These are phyloP conservation scores for Taiozyma sp. DNA, from an alignment of 1,139 yeast genomes.

Conservation along the genomic window DNA sequence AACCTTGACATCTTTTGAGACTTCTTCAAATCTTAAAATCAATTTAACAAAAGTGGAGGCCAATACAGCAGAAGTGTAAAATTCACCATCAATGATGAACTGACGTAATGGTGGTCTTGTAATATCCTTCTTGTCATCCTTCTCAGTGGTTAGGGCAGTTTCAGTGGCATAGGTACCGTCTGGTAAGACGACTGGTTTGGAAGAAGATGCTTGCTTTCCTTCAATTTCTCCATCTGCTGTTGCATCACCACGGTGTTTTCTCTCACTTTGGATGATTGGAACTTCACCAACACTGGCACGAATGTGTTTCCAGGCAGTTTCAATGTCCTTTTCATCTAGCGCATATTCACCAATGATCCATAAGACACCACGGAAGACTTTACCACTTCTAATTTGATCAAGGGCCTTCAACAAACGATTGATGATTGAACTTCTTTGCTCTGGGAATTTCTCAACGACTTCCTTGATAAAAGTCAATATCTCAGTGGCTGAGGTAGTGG, in stretches of 20 bases:
- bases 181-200: slow-evolving; percentile 83
- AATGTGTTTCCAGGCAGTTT: slow-evolving; percentile 82
- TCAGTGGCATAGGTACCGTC: slow-evolving; percentile 99
- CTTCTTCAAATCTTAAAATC: slow-evolving; percentile 67
- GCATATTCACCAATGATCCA: slow-evolving; percentile 97
- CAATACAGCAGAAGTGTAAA: slow-evolving; percentile 83
- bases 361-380: slow-evolving; percentile 87
- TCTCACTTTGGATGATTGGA: slow-evolving; percentile 79
- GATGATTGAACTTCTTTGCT: slow-evolving; percentile 63
- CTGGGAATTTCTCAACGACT: slow-evolving; percentile 89
- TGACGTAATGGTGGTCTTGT: slow-evolving; percentile 74
- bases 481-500: slow-evolving; percentile 82
- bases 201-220: slow-evolving; percentile 26
- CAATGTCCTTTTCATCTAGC: slow-evolving; percentile 64
- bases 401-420: slow-evolving; percentile 58
- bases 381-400: slow-evolving; percentile 72
- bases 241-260: slow-evolving; percentile 37
- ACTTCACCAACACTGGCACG: slow-evolving; percentile 85
- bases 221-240: slow-evolving; percentile 32
- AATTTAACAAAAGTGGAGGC: slow-evolving; percentile 87
- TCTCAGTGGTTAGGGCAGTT: slow-evolving; percentile 60
- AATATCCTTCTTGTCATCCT: slow-evolving; percentile 28
- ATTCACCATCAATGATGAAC: slow-evolving; percentile 81
- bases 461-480: slow-evolving; percentile 88
- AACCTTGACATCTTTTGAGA: slow-evolving; percentile 48